Evolutionary conservation across 331 rosid species (phyloP), one percentile per base, ranked within the genome.

Genomic region (Pyrus hybrid): DNA sequence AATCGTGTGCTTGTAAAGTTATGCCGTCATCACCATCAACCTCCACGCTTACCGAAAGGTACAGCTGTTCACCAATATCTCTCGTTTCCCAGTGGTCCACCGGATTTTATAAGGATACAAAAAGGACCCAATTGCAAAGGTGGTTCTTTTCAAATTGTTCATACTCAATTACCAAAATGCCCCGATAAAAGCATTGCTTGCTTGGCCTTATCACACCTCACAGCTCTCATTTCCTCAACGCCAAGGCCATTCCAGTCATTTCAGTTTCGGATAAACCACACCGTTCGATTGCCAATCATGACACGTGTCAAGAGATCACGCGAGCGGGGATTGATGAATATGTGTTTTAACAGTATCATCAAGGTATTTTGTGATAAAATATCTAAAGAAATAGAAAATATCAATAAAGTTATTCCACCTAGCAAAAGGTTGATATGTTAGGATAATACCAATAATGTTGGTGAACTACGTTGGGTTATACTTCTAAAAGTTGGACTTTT

Each of bases 21-120:
- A 17, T 22, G 18, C 4, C 41, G 14, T 51, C 77, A 47, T 63
- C 54, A n/a, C 57, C 35, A 25, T 62, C 11, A 62, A 3, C 33
- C 21, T 25, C 33, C 5, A n/a, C 21, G 1, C 28, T 57, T 20
- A 30, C 5, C 8, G 13, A 21, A 20, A 5, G 0, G 47, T 11
- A 74, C 85, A 83, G 87, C 85, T 83, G 89, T 83, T 32, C 30
- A 67, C 80, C 89, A 63, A 37, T 23, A 20, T 29, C 22, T 43
- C 70, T 51, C 41, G 6, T 14, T 37, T 20, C 41, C 53, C 17
- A 67, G 71, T 79, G 83, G 83, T 66, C 75, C 69, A 37, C 23
- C 51, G 2, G 17, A 7, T 25, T 57, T 21, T 6, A 23, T 1
- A 62, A 62, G 12, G 18, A 58, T 12, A 11, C 3, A 58, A 16